Percentiles rank a stretch among this genome's conserved stretches.
Conservation (phyloP, 805 yeast genomes). For the Yarrowia divulgata region DNA sequence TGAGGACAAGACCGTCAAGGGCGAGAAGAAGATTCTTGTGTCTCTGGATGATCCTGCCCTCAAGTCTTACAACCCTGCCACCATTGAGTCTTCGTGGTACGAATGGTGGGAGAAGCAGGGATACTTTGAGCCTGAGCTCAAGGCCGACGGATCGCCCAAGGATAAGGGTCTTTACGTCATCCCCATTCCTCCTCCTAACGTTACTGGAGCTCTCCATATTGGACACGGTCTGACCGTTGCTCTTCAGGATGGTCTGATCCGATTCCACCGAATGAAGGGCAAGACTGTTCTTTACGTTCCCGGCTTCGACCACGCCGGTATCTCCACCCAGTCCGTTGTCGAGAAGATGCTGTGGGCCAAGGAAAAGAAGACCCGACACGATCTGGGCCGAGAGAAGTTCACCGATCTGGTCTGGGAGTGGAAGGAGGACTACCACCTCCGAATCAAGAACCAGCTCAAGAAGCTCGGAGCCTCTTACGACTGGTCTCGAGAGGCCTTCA, state of each 20-base stretch:
- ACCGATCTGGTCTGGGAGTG: slow-evolving; percentile 94
- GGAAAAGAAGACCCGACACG: slow-evolving; percentile 90
- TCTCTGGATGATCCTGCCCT: slow-evolving; percentile 90
- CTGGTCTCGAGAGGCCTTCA: slow-evolving; percentile 94
- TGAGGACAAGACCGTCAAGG: slow-evolving; percentile 81
- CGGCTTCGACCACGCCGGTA: slow-evolving; percentile 99
- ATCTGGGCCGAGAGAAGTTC: slow-evolving; percentile 90
- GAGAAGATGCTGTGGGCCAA: slow-evolving; percentile 93
- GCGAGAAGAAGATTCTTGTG: slow-evolving; percentile 89
- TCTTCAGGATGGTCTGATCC: slow-evolving; percentile 89
- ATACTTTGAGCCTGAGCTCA: slow-evolving; percentile 84
- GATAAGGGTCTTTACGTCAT: slow-evolving; percentile 87
- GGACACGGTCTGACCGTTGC: slow-evolving; percentile 97
- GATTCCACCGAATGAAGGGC: slow-evolving; percentile 97
- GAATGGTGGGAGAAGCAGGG: slow-evolving; percentile 95
- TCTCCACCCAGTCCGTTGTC: slow-evolving; percentile 97
- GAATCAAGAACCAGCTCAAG: slow-evolving; percentile 83
- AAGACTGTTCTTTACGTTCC: slow-evolving; percentile 91
- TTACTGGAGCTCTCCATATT: slow-evolving; percentile 97
- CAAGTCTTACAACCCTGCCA: slow-evolving; percentile 90
- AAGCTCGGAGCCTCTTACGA: slow-evolving; percentile 96
- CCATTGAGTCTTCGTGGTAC: slow-evolving; percentile 97
- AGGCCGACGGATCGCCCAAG: slow-evolving; percentile 73
- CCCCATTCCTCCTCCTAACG: slow-evolving; percentile 99
- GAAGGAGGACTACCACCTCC: slow-evolving; percentile 91